A percentile compares a stretch with the other conserved stretches of the same genome.
phyloP scores from a whole-genome alignment of 1,139 yeast species.

The Scheffersomyces stambukii region DNA sequence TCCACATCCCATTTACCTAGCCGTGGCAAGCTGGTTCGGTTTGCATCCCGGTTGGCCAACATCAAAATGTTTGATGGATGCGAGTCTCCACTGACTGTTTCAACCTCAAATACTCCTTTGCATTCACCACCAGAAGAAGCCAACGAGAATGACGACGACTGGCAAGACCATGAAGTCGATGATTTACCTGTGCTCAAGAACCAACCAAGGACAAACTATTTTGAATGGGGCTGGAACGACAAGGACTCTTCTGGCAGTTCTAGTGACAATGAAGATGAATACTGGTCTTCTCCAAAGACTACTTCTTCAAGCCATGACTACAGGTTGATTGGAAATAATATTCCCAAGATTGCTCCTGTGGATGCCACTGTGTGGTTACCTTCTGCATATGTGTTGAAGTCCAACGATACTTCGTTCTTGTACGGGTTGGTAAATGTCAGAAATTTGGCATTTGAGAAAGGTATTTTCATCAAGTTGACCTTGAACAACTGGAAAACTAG shows the following conservation, averaged over 20 bases:
- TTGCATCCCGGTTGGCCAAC: slow-evolving; percentile 33
- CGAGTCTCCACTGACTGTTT: slow-evolving; percentile 38
- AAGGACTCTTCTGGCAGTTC: slow-evolving; percentile 4
- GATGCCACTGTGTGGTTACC: slow-evolving; percentile 9
- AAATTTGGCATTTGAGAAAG: slow-evolving; percentile 38
- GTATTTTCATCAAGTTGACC: slow-evolving; percentile 31
- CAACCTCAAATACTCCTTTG: slow-evolving; percentile 30
- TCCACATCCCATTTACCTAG: slow-evolving; percentile 24
- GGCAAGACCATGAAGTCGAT: slow-evolving; percentile 16
- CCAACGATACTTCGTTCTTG: slow-evolving; percentile 10
- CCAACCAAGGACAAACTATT: slow-evolving; percentile 9
- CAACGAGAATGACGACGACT: slow-evolving; percentile 15
- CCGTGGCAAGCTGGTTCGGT: slow-evolving; percentile 30
- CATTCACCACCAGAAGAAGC: slow-evolving; percentile 27
- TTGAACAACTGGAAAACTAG: slow-evolving; percentile 35
- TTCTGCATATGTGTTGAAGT: slow-evolving; percentile 11
- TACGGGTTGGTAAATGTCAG: slow-evolving; percentile 32
- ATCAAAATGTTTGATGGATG: slow-evolving; percentile 40
- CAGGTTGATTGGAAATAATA: slow-evolving; percentile 11
- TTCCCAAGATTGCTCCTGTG: slow-evolving; percentile 7
- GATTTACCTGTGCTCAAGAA: slow-evolving; percentile 12
- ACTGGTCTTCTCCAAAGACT: slow-evolving; percentile 9
- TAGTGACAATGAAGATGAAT: slow-evolving; percentile 14
- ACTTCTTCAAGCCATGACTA: slow-evolving; percentile 6
- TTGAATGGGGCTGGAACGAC: slow-evolving; percentile 12